These are phyloP conservation scores for Tolypocladium ophioglossoides DNA, from an alignment of 2,329 filamentous ascomycete species.

Conservation along the genomic window DNA sequence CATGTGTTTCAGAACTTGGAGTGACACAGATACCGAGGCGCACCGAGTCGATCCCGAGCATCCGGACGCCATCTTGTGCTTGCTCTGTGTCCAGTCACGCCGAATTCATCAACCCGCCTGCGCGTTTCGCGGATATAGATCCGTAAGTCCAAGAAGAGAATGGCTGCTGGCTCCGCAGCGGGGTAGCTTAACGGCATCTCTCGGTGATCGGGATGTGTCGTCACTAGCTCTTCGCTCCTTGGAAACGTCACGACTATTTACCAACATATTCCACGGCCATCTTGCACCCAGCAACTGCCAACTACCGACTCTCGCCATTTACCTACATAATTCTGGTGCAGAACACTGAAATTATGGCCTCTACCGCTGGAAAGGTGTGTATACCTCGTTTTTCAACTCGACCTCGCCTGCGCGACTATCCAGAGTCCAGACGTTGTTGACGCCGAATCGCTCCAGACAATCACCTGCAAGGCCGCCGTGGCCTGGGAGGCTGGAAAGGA, in stretches of 20 bases:
- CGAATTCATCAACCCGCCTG: not conserved
- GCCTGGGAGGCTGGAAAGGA: slow-evolving; percentile 95
- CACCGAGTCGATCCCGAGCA: not conserved
- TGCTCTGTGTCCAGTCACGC: not conserved
- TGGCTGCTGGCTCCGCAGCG: slow-evolving; percentile 1
- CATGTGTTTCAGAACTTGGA: not conserved
- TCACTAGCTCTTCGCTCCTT: not conserved
- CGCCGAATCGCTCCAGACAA: slow-evolving; percentile 49
- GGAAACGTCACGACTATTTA: not conserved
- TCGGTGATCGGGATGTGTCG: slow-evolving; percentile 2
- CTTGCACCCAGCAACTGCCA: not conserved
- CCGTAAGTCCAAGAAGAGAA: not conserved
- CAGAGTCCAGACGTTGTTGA: slow-evolving; percentile 7
- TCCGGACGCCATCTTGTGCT: not conserved
- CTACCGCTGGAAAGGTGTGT: slow-evolving; percentile 40
- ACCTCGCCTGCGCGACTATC: not conserved
- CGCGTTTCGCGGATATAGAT: not conserved
- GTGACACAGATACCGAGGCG: not conserved
- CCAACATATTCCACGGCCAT: not conserved
- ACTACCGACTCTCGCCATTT: not conserved
- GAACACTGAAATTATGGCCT: slow-evolving; percentile 27
- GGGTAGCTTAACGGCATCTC: slow-evolving; percentile 1
- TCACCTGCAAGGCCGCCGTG: slow-evolving; percentile 93
- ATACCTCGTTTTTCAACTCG: not conserved
- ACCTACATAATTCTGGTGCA: too few species aligned